Conservation (phyloP, 164 flowering plant genomes). For the Dillenia turbinata region DNA sequence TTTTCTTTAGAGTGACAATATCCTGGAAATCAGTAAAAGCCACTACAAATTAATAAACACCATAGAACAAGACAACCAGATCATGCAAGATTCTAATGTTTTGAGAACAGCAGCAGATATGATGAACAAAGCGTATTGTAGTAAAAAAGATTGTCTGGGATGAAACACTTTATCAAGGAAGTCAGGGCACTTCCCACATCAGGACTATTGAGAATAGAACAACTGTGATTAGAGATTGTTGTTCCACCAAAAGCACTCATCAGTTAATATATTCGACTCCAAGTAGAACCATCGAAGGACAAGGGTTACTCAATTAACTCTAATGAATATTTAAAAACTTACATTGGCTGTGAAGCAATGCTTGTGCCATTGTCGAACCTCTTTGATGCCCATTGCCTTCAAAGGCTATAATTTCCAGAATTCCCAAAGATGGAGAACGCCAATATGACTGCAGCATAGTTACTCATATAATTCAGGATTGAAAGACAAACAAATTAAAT, state of each 20-base stretch:
- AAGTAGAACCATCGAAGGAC: background rate
- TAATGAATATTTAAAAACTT: constrained; percentile 1
- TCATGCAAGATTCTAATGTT: too few relatives aligned
- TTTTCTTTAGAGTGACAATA: constrained; percentile 22
- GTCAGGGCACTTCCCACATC: background rate
- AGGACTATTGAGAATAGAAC: background rate
- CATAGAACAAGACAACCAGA: too few relatives aligned
- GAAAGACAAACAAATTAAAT: background rate
- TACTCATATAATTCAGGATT: too few relatives aligned
- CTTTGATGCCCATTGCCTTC: constrained; percentile 5
- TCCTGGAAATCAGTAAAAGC: constrained; percentile 27
- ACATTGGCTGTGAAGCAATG: constrained; percentile 15
- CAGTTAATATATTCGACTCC: background rate
- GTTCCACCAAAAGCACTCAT: background rate
- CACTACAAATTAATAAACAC: background rate
- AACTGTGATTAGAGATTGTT: background rate
- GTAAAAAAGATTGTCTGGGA: background rate
- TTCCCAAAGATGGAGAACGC: constrained; percentile 10
- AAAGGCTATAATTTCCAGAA: constrained; percentile 5
- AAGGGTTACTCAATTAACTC: too few relatives aligned
- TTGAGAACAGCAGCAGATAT: background rate
- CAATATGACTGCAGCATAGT: constrained; percentile 18
- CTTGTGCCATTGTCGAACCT: constrained; percentile 1
- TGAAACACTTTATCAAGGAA: constrained; percentile 21
- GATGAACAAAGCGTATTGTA: background rate